Base-by-base conservation (phyloP, 2,329 filamentous ascomycete genomes). In the Parascedosporium putredinis region DNA sequence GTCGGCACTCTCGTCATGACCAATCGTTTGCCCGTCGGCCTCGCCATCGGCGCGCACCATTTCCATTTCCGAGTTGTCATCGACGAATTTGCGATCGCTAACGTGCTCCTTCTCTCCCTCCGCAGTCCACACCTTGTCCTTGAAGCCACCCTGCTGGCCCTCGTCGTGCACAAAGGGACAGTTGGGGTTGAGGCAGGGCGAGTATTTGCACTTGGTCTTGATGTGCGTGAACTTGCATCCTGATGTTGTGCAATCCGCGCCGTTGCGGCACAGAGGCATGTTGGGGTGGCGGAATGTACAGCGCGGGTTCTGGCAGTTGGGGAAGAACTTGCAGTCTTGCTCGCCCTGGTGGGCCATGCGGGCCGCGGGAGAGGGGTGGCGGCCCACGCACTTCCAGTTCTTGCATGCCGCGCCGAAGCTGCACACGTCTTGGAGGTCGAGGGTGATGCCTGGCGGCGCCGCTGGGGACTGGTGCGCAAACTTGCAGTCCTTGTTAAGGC, bases 401-500 rank as follows among this genome's bases (percentile, higher is more conserved):
- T 93, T 95, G 79, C 93, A 98, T 7, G 89, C 89, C 2, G 82
- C 88, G 18, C 89, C 91, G 59, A 86, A 97, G 16, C 78, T 78
- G 70, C 93, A 98, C 16, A 77, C 74, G 59, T 95, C 88, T 52
- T 75, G 79, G 56, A 90, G 75, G 64, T 97, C 93, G 51, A 97
- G 74, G 0, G 82, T 76, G 2, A 78, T 79, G 24, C 85, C 86
- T 2, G 84, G 83, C 3, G 88, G 85, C 27, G 91, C 90, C 2
- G 86, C 89, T 2, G 93, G 89, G 14, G 90, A 95, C 68, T 96
- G 91, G 61, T 98, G 93, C 16, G 88, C 93, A 64, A 88, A 98
- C 56, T 84, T 85, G 70, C 93, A 98, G 54, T 94, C 87, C 57
- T 80, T 81, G 67, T 94, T 94, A 34, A 85, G 87, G 71, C 93